Conservation (phyloP, 116 monocot genomes). For the Dioscorea cayenensis region DNA sequence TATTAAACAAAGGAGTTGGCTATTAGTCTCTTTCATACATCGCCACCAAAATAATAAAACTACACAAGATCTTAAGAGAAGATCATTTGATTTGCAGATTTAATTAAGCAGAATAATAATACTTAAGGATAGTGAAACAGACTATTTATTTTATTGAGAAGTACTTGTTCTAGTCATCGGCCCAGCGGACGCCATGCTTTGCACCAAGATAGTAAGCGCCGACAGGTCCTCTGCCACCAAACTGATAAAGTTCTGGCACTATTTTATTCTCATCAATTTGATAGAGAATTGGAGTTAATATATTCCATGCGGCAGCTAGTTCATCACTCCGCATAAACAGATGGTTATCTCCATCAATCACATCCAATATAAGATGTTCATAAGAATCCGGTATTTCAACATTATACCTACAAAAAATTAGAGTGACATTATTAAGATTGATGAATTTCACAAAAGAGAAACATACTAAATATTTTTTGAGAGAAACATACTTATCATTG, state of each 20-base stretch:
- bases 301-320: conserved; percentile 66
- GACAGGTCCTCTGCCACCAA: conserved; percentile 72
- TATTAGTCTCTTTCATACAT: neutral
- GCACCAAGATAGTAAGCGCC: conserved; percentile 87
- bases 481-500: conserved; percentile 50
- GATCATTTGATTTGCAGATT: too few relatives aligned
- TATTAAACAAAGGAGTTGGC: neutral
- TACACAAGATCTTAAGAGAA: neutral
- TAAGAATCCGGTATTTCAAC: conserved; percentile 83
- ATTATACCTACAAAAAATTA: conserved; percentile 48
- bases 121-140: neutral
- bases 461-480: neutral
- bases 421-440: neutral
- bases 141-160: neutral
- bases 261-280: conserved; percentile 60
- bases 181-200: conserved; percentile 87
- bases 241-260: conserved; percentile 66
- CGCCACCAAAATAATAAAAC: neutral
- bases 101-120: neutral
- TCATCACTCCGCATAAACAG: conserved; percentile 86
- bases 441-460: neutral
- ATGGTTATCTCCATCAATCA: conserved; percentile 81
- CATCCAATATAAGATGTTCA: conserved; percentile 79
- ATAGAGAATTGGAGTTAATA: conserved; percentile 46
- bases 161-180: conserved; percentile 39